phyloP scores from a whole-genome alignment of 1,284 basidiomycete genomes.

The Heterobasidion irregulare region DNA sequence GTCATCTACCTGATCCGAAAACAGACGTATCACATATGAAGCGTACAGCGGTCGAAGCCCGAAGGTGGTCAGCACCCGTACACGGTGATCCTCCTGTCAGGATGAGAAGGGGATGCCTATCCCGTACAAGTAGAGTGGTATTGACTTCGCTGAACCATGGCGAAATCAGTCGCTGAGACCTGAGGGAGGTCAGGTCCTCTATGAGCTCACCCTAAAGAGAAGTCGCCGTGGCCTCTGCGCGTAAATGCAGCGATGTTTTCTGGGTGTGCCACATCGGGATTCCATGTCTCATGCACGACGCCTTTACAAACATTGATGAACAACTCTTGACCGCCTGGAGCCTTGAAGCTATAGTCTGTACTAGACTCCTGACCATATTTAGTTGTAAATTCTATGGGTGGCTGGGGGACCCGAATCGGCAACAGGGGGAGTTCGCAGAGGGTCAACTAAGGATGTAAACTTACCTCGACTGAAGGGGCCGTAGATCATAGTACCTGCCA shows the following conservation, averaged over 20 bases:
- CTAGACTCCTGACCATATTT: slow-evolving; percentile 27
- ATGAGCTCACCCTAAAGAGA: slow-evolving; percentile 54
- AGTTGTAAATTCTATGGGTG: slow-evolving; percentile 2
- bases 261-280: slow-evolving; percentile 40
- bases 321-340: slow-evolving; percentile 37
- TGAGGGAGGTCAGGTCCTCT: background rate
- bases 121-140: slow-evolving; percentile 45
- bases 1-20: slow-evolving; percentile 35
- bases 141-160: slow-evolving; percentile 41
- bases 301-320: slow-evolving; percentile 56
- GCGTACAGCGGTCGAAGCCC: slow-evolving; percentile 52
- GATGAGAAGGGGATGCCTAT: slow-evolving; percentile 36
- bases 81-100: slow-evolving; percentile 58
- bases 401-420: no score
- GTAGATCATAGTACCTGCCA: slow-evolving; percentile 57
- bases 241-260: slow-evolving; percentile 56
- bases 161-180: background rate
- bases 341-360: slow-evolving; percentile 51
- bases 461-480: slow-evolving; percentile 45
- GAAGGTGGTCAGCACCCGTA: slow-evolving; percentile 34
- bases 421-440: no score
- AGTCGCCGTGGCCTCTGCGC: slow-evolving; percentile 53
- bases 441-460: background rate
- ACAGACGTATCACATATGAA: slow-evolving; percentile 59
- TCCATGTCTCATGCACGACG: slow-evolving; percentile 50